Evolutionary conservation across 495 filamentous ascomycete species (phyloP).

Genomic region (Elasticomyces elasticus): DNA sequence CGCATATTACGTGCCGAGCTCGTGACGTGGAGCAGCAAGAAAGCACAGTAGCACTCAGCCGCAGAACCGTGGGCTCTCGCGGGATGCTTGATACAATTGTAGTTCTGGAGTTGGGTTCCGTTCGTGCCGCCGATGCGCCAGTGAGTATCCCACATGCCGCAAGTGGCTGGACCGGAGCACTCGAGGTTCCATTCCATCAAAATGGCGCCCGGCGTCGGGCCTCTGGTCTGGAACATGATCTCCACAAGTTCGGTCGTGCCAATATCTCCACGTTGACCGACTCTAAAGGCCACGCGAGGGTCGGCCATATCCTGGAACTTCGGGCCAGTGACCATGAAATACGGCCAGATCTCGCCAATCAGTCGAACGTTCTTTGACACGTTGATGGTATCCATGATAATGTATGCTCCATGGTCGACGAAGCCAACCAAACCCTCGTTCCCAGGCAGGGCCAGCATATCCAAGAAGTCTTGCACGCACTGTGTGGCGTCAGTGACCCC

Average conservation of each 20-base stretch:
- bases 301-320: conserved; percentile 62
- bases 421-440: neutral
- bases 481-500: conserved; percentile 58
- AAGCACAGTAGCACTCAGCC: conserved; percentile 56
- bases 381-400: conserved; percentile 73
- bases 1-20: too few species aligned
- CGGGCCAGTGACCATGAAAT: conserved; percentile 61
- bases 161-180: conserved; percentile 51
- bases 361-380: conserved; percentile 71
- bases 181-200: conserved; percentile 86
- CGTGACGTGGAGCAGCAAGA: conserved; percentile 75
- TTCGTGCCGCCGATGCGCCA: conserved; percentile 74
- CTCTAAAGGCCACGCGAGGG: conserved; percentile 62
- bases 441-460: conserved; percentile 38
- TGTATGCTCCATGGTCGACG: conserved; percentile 78
- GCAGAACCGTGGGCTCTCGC: conserved; percentile 41
- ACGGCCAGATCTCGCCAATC: conserved; percentile 82
- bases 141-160: conserved; percentile 78
- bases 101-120: conserved; percentile 68
- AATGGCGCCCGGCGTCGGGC: conserved; percentile 72
- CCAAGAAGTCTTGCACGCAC: conserved; percentile 60
- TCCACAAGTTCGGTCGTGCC: conserved; percentile 79
- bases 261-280: conserved; percentile 67
- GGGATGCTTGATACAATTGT: conserved; percentile 65
- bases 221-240: conserved; percentile 69